Conservation (phyloP, 2,329 filamentous ascomycete genomes). For the Ploettnerulaceae sp. region DNA sequence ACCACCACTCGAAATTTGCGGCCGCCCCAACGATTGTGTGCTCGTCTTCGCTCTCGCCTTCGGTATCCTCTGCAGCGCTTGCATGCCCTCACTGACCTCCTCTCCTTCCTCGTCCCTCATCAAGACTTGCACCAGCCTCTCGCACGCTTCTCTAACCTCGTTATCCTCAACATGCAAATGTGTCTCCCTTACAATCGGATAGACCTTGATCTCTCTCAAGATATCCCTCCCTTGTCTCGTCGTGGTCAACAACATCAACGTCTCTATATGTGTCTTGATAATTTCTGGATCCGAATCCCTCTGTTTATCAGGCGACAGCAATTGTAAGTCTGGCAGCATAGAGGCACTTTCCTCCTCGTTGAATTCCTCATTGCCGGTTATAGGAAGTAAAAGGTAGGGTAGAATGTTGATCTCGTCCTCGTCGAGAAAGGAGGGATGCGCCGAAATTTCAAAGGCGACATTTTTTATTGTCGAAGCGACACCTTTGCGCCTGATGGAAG, state of each 20-base stretch:
- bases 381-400: conserved; percentile 82
- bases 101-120: conserved; percentile 35
- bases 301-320: conserved; percentile 84
- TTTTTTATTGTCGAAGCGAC: conserved; percentile 97
- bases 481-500: conserved; percentile 78
- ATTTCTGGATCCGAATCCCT: conserved; percentile 73
- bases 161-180: conserved; percentile 76
- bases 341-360: conserved; percentile 76
- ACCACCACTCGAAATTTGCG: conserved; percentile 7
- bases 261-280: conserved; percentile 84
- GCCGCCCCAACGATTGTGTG: conserved; percentile 4
- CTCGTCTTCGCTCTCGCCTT: conserved; percentile 8
- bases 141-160: conserved; percentile 75
- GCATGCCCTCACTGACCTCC: conserved; percentile 30
- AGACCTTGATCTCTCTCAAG: conserved; percentile 74
- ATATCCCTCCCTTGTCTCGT: conserved; percentile 69
- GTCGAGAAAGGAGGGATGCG: conserved; percentile 66
- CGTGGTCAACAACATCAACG: conserved; percentile 75
- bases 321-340: conserved; percentile 87
- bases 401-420: conserved; percentile 73
- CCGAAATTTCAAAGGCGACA: conserved; percentile 72
- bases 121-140: conserved; percentile 73
- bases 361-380: conserved; percentile 85
- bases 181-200: conserved; percentile 82
- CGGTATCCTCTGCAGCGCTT: conserved; percentile 19